phyloP scores from a whole-genome alignment of 495 filamentous ascomycete genomes.

The Neurospora terricola region DNA sequence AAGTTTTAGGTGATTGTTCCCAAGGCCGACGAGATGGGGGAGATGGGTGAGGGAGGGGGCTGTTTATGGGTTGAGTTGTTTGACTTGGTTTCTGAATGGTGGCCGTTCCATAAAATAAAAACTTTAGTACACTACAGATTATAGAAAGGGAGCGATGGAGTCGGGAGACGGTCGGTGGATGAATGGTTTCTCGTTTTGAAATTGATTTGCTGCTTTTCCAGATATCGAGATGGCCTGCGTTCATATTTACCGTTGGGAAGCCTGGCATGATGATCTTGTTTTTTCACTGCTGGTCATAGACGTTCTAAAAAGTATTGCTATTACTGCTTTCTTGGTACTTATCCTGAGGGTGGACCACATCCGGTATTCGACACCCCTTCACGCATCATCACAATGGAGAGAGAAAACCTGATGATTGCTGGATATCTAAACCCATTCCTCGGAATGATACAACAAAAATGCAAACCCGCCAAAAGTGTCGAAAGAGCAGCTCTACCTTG shows the following conservation, averaged over 20 bases:
- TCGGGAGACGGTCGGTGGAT: background rate
- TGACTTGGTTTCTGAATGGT: background rate
- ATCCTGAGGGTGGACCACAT: background rate
- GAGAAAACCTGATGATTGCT: background rate
- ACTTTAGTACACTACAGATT: background rate
- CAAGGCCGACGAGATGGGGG: background rate
- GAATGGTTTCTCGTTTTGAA: background rate
- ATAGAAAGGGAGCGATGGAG: background rate
- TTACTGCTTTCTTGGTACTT: background rate
- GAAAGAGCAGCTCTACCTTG: background rate
- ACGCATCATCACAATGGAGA: background rate
- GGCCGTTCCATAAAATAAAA: background rate
- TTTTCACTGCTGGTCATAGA: no score
- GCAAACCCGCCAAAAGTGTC: background rate
- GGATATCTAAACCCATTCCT: background rate
- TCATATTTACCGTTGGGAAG: no score
- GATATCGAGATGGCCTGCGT: background rate
- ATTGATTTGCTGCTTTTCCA: background rate
- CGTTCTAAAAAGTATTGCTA: background rate
- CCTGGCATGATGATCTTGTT: no score
- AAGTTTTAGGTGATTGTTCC: constrained; percentile 6
- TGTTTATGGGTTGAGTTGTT: background rate
- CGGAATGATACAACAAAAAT: background rate
- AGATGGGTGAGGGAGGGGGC: background rate
- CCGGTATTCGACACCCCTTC: no score